Conservation (phyloP, 345 rosid genomes). For the Toxicodendron radicans region DNA sequence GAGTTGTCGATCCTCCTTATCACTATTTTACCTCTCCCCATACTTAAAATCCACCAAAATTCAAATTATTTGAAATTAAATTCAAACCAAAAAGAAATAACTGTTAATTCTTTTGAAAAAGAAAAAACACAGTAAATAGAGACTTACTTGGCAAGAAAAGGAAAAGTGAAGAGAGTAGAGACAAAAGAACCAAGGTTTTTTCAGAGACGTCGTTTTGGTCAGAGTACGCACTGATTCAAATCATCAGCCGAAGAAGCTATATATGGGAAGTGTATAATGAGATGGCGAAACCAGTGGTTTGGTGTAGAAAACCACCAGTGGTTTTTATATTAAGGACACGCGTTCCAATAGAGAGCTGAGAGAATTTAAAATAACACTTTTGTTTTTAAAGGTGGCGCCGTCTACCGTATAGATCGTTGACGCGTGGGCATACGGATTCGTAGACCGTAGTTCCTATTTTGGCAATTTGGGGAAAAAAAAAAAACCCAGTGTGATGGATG, state of each 20-base stretch:
- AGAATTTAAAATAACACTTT: not conserved
- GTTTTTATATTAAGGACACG: slow-evolving; percentile 20
- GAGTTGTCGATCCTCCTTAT: slow-evolving; percentile 61
- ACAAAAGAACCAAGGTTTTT: not conserved
- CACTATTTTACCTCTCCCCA: slow-evolving; percentile 69
- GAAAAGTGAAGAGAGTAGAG: slow-evolving; percentile 8
- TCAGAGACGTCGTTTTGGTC: slow-evolving; percentile 29
- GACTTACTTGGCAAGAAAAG: slow-evolving; percentile 13
- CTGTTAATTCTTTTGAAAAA: not conserved
- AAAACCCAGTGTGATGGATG: not conserved
- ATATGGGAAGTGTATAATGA: slow-evolving; percentile 33
- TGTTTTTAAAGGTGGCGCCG: slow-evolving; percentile 2
- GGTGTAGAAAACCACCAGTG: slow-evolving; percentile 21
- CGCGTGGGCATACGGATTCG: slow-evolving; percentile 40
- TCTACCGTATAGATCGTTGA: slow-evolving; percentile 43
- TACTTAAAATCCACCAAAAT: slow-evolving; percentile 2
- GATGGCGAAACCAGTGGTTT: not conserved
- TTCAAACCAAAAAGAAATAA: not conserved
- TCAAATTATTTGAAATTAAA: not conserved
- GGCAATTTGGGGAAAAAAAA: slow-evolving; percentile 7
- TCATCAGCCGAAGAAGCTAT: slow-evolving; percentile 26
- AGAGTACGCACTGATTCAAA: slow-evolving; percentile 1
- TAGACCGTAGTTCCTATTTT: slow-evolving; percentile 25
- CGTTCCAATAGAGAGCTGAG: slow-evolving; percentile 27
- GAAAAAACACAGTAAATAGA: not conserved